Evolutionary conservation across 305 asterid genomes (phyloP).

Genomic region (Fraxinus sp.): DNA sequence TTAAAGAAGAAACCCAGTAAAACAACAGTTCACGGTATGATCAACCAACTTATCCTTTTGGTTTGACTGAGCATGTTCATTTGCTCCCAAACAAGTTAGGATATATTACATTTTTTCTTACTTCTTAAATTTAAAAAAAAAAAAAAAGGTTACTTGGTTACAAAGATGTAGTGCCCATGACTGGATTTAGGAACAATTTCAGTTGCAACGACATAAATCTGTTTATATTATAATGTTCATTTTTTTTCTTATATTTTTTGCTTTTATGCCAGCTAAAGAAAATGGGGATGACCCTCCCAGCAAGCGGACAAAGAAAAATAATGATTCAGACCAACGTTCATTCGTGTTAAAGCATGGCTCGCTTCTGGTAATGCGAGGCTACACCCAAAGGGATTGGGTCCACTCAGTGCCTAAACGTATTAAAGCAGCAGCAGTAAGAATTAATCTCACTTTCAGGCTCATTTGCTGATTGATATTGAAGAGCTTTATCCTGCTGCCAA

Average conservation of each 20-base stretch:
- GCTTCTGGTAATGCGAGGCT: conserved; percentile 84
- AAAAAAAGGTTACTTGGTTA: not conserved
- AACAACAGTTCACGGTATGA: conserved; percentile 36
- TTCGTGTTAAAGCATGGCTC: conserved; percentile 83
- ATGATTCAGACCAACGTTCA: conserved; percentile 46
- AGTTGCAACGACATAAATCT: not conserved
- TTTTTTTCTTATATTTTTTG: not conserved
- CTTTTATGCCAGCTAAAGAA: conserved; percentile 35
- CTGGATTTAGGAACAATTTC: not conserved
- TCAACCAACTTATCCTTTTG: not conserved
- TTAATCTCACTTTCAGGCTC: conserved; percentile 86
- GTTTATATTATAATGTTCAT: not conserved
- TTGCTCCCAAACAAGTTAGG: not conserved
- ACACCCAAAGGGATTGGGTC: conserved; percentile 88
- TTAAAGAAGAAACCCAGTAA: conserved; percentile 72
- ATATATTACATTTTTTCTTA: not conserved
- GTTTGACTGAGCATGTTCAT: not conserved
- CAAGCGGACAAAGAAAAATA: conserved; percentile 53
- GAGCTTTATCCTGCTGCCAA: not conserved
- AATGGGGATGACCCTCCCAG: conserved; percentile 52
- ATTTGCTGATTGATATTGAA: conserved; percentile 36
- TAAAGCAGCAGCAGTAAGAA: conserved; percentile 64
- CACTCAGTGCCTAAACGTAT: conserved; percentile 93
- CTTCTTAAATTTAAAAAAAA: not conserved
- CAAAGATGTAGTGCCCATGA: not conserved